Evolutionary conservation across 495 filamentous ascomycete species (phyloP).

Genomic region (Sporormia fimetaria): DNA sequence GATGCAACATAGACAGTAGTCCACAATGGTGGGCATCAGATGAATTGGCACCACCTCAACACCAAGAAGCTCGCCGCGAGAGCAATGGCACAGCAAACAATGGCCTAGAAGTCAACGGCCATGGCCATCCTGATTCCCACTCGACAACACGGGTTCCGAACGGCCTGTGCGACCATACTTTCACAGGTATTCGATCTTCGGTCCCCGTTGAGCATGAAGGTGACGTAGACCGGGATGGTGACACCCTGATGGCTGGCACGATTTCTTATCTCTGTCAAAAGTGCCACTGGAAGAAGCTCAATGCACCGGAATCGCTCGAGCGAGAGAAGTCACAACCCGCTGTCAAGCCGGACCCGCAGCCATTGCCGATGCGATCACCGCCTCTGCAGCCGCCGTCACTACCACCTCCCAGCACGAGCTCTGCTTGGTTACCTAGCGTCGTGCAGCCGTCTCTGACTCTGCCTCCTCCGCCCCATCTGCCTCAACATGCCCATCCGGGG

Average conservation of each 20-base stretch:
- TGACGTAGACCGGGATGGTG: conserved; percentile 7
- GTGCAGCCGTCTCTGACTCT: conserved; percentile 4
- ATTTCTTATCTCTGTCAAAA: conserved; percentile 29
- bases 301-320: conserved; percentile 15
- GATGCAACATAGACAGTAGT: conserved; percentile 48
- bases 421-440: no score
- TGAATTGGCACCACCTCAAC: conserved; percentile 1
- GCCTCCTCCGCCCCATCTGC: conserved; percentile 9
- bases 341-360: conserved; percentile 7
- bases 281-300: conserved; percentile 30
- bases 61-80: conserved; percentile 1
- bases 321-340: conserved; percentile 13
- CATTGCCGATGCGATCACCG: conserved; percentile 23
- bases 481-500: conserved; percentile 6
- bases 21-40: conserved; percentile 46
- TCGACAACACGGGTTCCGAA: no score
- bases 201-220: not conserved
- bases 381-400: no score
- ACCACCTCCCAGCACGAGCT: no score
- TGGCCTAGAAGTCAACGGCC: no score
- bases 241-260: conserved; percentile 5
- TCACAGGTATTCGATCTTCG: conserved; percentile 9
- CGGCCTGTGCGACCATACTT: no score
- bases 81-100: no score
- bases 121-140: no score